A percentile compares a stretch with the other conserved stretches of the same genome.
These are phyloP conservation scores for Penicillium tannophilum DNA, from an alignment of 495 filamentous ascomycete genomes.

Conservation along the genomic window DNA sequence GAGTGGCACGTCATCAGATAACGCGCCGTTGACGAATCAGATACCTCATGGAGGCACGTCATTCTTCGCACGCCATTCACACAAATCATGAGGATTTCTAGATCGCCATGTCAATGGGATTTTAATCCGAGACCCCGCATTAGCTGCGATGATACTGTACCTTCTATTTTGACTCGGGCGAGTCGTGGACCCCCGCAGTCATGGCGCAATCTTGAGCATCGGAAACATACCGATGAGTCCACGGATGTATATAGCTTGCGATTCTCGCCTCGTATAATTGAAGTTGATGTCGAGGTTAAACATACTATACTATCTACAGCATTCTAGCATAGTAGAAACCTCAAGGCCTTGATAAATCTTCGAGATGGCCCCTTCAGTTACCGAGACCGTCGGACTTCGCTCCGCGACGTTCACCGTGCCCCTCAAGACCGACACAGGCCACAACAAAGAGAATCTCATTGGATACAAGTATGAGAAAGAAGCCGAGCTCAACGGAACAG, in stretches of 20 bases:
- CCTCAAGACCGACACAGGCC: conserved; percentile 44
- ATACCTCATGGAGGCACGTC: conserved; percentile 6
- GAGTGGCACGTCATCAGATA: neutral
- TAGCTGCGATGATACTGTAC: neutral
- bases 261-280: neutral
- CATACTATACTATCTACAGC: neutral
- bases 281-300: neutral
- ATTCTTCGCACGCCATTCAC: conserved; percentile 17
- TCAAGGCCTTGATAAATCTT: neutral
- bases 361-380: conserved; percentile 57
- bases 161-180: neutral
- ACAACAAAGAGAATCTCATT: conserved; percentile 64
- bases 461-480: conserved; percentile 52
- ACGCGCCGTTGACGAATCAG: neutral
- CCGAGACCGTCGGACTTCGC: conserved; percentile 43
- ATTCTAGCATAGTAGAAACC: too few species aligned
- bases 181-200: conserved; percentile 19
- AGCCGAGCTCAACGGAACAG: conserved; percentile 46
- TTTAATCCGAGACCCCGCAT: conserved; percentile 1
- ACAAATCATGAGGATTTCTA: conserved; percentile 3
- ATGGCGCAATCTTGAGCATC: conserved; percentile 15
- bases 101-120: neutral
- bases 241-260: conserved; percentile 15
- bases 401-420: conserved; percentile 35
- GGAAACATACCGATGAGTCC: conserved; percentile 11